Evolutionary conservation across 768 basidiomycete species (phyloP).

Genomic region (Trametes meyenii): DNA sequence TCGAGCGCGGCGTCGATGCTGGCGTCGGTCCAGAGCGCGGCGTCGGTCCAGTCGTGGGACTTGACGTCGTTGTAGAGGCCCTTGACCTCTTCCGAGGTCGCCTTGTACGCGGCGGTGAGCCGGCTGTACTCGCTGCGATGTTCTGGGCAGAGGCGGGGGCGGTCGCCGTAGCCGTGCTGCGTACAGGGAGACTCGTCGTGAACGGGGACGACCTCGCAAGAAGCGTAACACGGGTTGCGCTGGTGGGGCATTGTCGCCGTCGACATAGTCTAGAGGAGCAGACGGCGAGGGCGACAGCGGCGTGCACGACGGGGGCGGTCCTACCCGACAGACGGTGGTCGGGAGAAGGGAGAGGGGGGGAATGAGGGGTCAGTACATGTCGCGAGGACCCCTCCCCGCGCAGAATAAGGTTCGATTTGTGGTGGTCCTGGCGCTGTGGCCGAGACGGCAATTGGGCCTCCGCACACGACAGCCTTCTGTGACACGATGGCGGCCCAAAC

Average conservation of each 20-base stretch:
- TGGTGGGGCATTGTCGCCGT: not conserved
- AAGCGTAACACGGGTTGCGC: not conserved
- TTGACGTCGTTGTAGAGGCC: not conserved
- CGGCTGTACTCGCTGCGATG: constrained; percentile 8
- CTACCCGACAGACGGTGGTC: not conserved
- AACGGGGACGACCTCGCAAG: constrained; percentile 9
- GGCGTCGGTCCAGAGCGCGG: not conserved
- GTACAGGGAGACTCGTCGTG: not conserved
- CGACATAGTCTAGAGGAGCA: not conserved
- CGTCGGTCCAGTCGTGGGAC: constrained; percentile 2
- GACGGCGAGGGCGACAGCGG: not conserved
- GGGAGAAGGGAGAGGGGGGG: not conserved
- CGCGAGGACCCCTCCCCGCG: too few relatives aligned
- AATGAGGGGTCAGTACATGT: too few relatives aligned
- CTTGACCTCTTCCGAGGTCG: not conserved
- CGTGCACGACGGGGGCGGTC: not conserved
- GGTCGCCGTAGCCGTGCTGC: not conserved
- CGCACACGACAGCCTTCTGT: too few relatives aligned
- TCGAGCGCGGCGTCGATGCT: not conserved
- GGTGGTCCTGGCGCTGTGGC: too few relatives aligned
- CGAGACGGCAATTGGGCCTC: too few relatives aligned
- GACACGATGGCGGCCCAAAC: too few relatives aligned
- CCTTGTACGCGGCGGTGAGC: constrained; percentile 8
- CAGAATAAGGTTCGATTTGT: too few relatives aligned
- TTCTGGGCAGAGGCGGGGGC: constrained; percentile 5